Evolutionary conservation across 2,329 filamentous ascomycete species (phyloP), one percentile per base, ranked within the genome.

Genomic region (Colletotrichum destructivum): DNA sequence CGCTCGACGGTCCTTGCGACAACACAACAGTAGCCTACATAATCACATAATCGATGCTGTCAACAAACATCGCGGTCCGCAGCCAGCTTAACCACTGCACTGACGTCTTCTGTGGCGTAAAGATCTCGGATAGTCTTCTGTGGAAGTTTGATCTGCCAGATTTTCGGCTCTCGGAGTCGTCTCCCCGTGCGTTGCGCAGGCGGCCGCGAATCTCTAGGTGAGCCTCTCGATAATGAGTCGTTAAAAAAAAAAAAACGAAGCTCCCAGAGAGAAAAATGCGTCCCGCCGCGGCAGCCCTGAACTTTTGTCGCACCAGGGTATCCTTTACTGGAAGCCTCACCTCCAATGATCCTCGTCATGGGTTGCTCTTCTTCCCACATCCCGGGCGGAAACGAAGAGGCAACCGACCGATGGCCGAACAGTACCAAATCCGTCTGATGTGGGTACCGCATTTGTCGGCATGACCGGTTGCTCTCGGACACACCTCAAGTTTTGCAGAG

Each of bases 41-140:
- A 18, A 23, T n/a, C n/a, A n/a, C n/a, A n/a, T n/a, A n/a, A 51
- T 56, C 31, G 63, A 67, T 66, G 68, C 63, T 71, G 60, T 38
- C 23, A 15, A 55, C 31, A 26, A 47, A 21, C 42, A 18, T 55
- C 9, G n/a, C 42, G 2, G 31, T 40, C 18, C 5, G 5, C 13
- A 51, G 42, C 3, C 13, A 57, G 31, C 21, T 35, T 21, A 15
- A 35, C 51, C 66, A 67, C 44, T 21, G 47, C 49, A 62, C 26
- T 12, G 31, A 31, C 59, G 46, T n/a, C 38, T 49, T 40, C n/a
- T 42, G 47, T 44, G 56, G 47, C 62, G 55, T 31, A 9, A 49
- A 31, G 23, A n/a, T n/a, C 55, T 62, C 40, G 42, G 31, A 46
- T 38, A 13, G 67, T 21, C 21, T 15, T 15, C 13, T 13, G 26